Evolutionary conservation across 2,329 filamentous ascomycete species (phyloP), one percentile per base, ranked within the genome.

Genomic region (Orbilia javanica): DNA sequence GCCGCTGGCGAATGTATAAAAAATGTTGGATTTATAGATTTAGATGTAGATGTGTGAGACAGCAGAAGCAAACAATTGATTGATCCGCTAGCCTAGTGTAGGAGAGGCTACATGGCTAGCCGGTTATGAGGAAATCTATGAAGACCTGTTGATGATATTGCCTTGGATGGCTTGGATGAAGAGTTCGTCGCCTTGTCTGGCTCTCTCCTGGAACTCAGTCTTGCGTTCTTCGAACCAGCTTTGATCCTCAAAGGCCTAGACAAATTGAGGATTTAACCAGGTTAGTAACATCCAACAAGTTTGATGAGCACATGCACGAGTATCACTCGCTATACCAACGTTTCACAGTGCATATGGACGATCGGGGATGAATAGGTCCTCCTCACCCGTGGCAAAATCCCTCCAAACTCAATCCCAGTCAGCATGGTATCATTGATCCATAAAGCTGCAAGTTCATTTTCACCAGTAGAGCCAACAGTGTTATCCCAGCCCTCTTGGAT

Each of bases 241-340:
- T 36, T 78, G 67, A 20, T 78, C 74, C 27, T 78, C 74, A 31
- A 78, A 78, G 10, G 74, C 74, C 74, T 78, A 44, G 27, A 48
- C 34, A 60, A 20, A 27, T n/a, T 7, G 13, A 18, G 27, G 1
- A 39, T 50, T 1, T 13, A 25, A 42, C 34, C 3, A 18, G 5
- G 29, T 62, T 57, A 65, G 62, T 34, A 57, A 66, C 34, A 62
- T 42, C 66, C 62, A 53, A 36, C 29, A 53, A n/a, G n/a, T 53
- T 20, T 11, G 15, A 31, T n/a, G 31, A 20, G 42, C 44, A 3
- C 29, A 44, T 20, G 42, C 42, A 44, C n/a, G 20, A 20, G 4
- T 6, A 20, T 44, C 18, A n/a, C n/a, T 44, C n/a, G 42, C n/a
- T 20, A 34, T 48, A 18, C 31, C 52, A 57, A 57, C 29, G 31